These are phyloP conservation scores for Fistulinella prunicolor DNA, from an alignment of 768 basidiomycete genomes.

Conservation along the genomic window DNA sequence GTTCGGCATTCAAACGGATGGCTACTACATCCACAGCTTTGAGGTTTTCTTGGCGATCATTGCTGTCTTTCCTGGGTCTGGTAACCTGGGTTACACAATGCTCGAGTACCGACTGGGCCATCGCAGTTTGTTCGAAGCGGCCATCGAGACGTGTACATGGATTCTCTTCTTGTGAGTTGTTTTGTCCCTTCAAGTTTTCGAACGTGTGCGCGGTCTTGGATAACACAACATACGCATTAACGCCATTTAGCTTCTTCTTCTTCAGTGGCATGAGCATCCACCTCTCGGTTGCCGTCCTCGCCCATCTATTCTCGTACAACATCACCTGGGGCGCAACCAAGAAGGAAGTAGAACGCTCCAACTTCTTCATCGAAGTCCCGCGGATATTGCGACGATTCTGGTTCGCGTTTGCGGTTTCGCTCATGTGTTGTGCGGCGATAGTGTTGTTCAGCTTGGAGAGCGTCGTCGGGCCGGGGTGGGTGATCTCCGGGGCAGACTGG, in stretches of 20 bases:
- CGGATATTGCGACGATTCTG: conserved; percentile 80
- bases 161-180: conserved; percentile 36
- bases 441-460: conserved; percentile 47
- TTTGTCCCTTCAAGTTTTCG: no score
- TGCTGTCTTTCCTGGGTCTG: conserved; percentile 70
- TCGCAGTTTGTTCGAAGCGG: conserved; percentile 11
- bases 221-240: background rate
- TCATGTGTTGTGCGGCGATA: conserved; percentile 50
- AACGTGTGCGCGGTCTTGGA: no score
- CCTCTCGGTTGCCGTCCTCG: conserved; percentile 49
- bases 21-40: conserved; percentile 74
- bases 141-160: conserved; percentile 26
- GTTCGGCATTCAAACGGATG: conserved; percentile 67
- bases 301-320: conserved; percentile 60
- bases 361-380: conserved; percentile 90
- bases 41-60: conserved; percentile 76
- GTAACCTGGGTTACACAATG: conserved; percentile 66
- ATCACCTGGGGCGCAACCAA: conserved; percentile 59
- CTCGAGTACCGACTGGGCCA: conserved; percentile 70
- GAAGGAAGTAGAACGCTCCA: conserved; percentile 85
- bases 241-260: conserved; percentile 43
- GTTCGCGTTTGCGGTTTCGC: conserved; percentile 55
- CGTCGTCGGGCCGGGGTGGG: conserved; percentile 62
- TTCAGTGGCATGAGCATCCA: conserved; percentile 56
- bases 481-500: conserved; percentile 61